These are phyloP conservation scores for Aspergillus ochraceus DNA, from an alignment of 2,329 filamentous ascomycete genomes.

Conservation along the genomic window DNA sequence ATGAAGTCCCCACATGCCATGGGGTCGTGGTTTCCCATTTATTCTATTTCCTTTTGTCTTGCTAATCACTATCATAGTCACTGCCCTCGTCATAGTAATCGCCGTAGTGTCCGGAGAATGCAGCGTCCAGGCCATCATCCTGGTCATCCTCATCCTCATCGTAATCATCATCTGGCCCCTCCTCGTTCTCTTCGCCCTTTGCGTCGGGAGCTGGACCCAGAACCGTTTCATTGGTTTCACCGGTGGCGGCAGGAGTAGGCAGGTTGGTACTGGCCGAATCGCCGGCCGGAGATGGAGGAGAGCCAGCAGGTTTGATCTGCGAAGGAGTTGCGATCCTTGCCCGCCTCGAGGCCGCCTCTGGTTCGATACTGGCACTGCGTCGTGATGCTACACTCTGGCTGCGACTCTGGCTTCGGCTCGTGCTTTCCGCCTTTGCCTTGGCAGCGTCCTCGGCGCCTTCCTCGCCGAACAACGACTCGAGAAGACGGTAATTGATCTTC, in stretches of 20 bases:
- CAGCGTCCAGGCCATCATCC: constrained; percentile 35
- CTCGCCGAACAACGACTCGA: constrained; percentile 42
- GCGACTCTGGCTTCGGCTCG: constrained; percentile 34
- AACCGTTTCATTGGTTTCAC: background rate
- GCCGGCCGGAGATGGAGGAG: constrained; percentile 2
- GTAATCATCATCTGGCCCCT: constrained; percentile 29
- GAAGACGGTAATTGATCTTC: constrained; percentile 67
- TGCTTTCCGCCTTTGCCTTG: constrained; percentile 29
- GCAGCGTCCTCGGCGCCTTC: constrained; percentile 30
- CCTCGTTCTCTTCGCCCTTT: constrained; percentile 13
- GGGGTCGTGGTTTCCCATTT: background rate
- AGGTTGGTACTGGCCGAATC: background rate
- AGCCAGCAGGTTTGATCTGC: constrained; percentile 15
- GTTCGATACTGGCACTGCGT: constrained; percentile 30
- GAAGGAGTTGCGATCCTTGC: constrained; percentile 16
- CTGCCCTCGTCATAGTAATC: constrained; percentile 34
- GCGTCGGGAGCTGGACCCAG: constrained; percentile 19
- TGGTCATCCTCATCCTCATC: constrained; percentile 37
- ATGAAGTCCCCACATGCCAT: background rate
- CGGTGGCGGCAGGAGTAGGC: background rate
- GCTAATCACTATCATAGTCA: constrained; percentile 33
- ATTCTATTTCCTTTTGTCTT: background rate
- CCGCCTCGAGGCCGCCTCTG: constrained; percentile 19
- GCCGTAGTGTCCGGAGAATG: constrained; percentile 39
- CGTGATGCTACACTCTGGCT: constrained; percentile 35